phyloP scores from a whole-genome alignment of 73 alveolate genomes.

The Uronychia binucleata region DNA sequence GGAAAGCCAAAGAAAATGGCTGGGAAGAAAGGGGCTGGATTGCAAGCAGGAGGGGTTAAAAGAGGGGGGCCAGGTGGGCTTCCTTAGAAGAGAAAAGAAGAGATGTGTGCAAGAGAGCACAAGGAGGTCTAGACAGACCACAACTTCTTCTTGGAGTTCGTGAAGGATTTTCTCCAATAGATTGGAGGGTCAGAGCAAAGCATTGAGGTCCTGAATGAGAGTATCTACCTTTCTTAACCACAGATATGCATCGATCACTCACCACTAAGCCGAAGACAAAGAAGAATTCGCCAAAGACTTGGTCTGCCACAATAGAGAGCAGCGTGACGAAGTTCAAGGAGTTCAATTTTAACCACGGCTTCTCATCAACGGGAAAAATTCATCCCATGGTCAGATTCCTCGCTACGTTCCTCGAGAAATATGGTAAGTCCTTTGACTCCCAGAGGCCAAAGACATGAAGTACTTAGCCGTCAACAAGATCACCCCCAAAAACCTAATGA shows the following conservation, averaged over 20 bases:
- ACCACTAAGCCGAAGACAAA: too few species aligned
- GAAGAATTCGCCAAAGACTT: too few species aligned
- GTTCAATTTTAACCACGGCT: neutral
- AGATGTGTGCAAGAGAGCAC: neutral
- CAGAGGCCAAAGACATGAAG: constrained; percentile 18
- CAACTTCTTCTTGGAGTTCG: neutral
- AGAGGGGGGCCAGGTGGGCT: neutral
- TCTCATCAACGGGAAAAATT: neutral
- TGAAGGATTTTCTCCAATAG: too few species aligned
- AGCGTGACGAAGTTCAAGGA: neutral
- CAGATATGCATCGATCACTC: too few species aligned
- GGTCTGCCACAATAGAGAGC: too few species aligned
- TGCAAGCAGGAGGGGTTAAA: neutral
- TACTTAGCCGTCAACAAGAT: constrained; percentile 15
- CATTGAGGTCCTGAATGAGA: too few species aligned
- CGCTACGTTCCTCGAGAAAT: constrained; percentile 28
- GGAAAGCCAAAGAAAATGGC: too few species aligned
- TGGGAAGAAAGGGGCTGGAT: neutral
- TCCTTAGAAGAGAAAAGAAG: neutral
- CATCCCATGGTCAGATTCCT: constrained; percentile 35
- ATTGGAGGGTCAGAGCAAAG: too few species aligned
- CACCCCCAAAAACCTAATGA: constrained; percentile 14
- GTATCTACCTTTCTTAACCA: too few species aligned
- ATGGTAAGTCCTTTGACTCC: neutral
- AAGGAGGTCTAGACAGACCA: neutral